Base-by-base conservation (phyloP, 2,329 filamentous ascomycete species). In the Botrytis elliptica region DNA sequence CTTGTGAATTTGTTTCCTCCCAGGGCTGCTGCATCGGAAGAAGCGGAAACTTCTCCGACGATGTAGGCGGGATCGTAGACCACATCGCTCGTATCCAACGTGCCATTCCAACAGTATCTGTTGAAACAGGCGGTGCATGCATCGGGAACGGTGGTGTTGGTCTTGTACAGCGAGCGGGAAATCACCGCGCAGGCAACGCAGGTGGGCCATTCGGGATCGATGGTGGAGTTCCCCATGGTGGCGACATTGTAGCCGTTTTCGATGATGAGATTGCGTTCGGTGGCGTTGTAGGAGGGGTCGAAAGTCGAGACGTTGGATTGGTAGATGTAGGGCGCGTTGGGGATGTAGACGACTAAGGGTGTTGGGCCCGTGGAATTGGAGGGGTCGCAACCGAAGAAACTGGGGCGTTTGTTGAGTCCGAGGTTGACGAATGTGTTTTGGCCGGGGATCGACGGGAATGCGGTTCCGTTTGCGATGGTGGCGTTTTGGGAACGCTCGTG, bases 161-260 rank as follows among this genome's bases (percentile, higher is more conserved):
- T 95, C 68, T 93, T 88, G 75, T 89, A 86, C 77, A 96, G 88
- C 77, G 91, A 94, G 75, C 95, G 89, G 71, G 88, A 89, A 25
- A 98, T 86, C 57, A 97, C 90, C 8, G 95, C 96, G 83, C 96
- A 99, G 36, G 91, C 94, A 7, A 97, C 92, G 78, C 95, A 99
- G 2, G 89, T 86, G 0, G 92, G 86, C 95, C 96, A 99, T 76
- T 91, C 83, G 4, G 83, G 78, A 81, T 97, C 92, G 4, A 91
- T 81, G 0, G 93, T 95, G 68, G 87, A 89, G 83, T 98, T 98
- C 70, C 89, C 93, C 85, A 92, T 91, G 0, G 95, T 98, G 4
- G 89, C 95, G 29, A 91, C 89, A 77, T 96, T 89, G 84, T 92
- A 96, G 33, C 94, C 95, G 83, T 99, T 98, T 77, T 88, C 82